A percentile compares a stretch with the other conserved stretches of the same genome.
Conservation (phyloP, 305 asterid species). For the Stenogyne calaminthoides region DNA sequence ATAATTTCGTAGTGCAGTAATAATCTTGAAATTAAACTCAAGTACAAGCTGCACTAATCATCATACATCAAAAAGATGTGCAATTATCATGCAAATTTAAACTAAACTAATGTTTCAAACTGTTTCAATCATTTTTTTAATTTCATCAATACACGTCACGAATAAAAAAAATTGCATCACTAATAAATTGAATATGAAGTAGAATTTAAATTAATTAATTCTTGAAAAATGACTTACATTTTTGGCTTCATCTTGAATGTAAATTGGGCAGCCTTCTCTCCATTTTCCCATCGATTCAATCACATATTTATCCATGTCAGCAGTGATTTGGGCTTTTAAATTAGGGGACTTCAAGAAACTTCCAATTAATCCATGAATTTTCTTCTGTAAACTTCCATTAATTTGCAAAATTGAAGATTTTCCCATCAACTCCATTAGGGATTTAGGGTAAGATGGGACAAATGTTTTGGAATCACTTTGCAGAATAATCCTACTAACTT, state of each 20-base stretch:
- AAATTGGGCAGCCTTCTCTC: conserved; percentile 59
- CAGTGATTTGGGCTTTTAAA: conserved; percentile 66
- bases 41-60: conserved; percentile 39
- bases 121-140: background rate
- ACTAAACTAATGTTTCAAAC: background rate
- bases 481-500: conserved; percentile 66
- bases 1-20: conserved; percentile 19
- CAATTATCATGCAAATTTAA: conserved; percentile 24
- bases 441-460: conserved; percentile 85
- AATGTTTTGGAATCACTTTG: conserved; percentile 81
- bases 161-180: background rate
- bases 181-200: background rate
- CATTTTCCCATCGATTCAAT: conserved; percentile 60
- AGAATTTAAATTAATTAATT: background rate
- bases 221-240: conserved; percentile 37
- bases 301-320: conserved; percentile 67
- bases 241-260: conserved; percentile 81
- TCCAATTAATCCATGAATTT: conserved; percentile 83
- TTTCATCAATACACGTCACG: background rate
- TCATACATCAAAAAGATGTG: conserved; percentile 21
- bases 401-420: conserved; percentile 73
- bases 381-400: conserved; percentile 74
- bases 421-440: conserved; percentile 87
- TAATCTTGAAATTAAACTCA: conserved; percentile 21
- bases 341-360: conserved; percentile 65